A percentile compares a stretch with the other conserved stretches of the same genome.
phyloP scores from a whole-genome alignment of 2,329 filamentous ascomycete genomes.

The Ilyonectria mors-panacis region DNA sequence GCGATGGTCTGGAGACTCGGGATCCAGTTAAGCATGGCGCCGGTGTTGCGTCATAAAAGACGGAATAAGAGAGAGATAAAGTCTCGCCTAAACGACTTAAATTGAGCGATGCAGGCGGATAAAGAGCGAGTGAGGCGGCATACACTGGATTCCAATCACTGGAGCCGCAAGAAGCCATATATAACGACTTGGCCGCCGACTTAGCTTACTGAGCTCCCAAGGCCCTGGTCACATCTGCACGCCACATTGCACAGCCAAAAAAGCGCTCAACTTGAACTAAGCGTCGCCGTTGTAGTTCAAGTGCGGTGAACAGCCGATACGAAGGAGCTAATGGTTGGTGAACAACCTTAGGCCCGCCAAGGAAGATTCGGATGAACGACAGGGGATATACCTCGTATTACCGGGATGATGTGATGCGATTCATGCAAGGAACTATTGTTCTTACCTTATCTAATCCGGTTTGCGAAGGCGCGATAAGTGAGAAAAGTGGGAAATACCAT shows the following conservation, averaged over 20 bases:
- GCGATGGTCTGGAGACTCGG: background rate
- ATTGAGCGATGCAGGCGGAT: background rate
- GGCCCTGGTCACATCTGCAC: background rate
- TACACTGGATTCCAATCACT: background rate
- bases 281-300: background rate
- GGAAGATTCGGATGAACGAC: background rate
- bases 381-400: background rate
- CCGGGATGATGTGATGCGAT: background rate
- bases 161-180: background rate
- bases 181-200: background rate
- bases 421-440: background rate
- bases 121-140: background rate
- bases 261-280: background rate
- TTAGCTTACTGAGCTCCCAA: background rate
- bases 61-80: background rate
- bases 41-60: background rate
- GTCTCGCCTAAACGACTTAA: background rate
- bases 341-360: background rate
- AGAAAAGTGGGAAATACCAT: too few species aligned
- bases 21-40: background rate
- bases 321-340: background rate
- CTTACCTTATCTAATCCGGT: background rate
- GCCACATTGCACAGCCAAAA: background rate
- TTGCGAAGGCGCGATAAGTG: background rate
- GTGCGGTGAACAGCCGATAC: background rate